phyloP scores from a whole-genome alignment of 306 rosid genomes.

The Cicer yamashitae region DNA sequence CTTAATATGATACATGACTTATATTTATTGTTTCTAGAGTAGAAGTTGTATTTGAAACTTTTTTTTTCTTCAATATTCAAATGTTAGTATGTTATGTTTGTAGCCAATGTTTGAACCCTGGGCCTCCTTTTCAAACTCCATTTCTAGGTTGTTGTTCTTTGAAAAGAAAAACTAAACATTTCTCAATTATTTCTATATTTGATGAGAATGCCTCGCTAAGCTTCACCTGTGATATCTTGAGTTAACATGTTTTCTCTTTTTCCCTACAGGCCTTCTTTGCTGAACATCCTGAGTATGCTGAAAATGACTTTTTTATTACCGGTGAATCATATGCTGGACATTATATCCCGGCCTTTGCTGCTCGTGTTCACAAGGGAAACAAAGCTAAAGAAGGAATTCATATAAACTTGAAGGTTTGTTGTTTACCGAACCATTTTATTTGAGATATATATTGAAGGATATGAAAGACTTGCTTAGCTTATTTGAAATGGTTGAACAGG shows the following conservation, averaged over 20 bases:
- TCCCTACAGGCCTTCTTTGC: constrained; percentile 74
- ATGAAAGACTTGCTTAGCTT: constrained; percentile 22
- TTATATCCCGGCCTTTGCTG: constrained; percentile 97
- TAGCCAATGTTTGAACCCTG: too few relatives aligned
- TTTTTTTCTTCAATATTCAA: neutral
- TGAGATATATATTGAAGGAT: constrained; percentile 1
- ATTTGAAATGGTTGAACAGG: constrained; percentile 64
- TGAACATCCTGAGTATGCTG: constrained; percentile 78
- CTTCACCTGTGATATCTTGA: constrained; percentile 27
- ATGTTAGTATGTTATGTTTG: too few relatives aligned
- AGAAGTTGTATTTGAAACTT: neutral
- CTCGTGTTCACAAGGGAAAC: constrained; percentile 91
- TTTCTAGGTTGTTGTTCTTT: constrained; percentile 1
- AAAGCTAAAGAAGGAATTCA: constrained; percentile 94
- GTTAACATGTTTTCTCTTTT: constrained; percentile 32
- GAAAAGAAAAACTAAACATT: constrained; percentile 1
- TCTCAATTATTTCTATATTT: neutral
- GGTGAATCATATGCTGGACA: constrained; percentile 99
- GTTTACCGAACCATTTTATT: constrained; percentile 5
- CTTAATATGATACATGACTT: constrained; percentile 20
- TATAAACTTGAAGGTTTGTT: constrained; percentile 83
- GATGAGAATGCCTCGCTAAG: neutral
- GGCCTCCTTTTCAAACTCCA: neutral
- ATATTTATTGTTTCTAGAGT: constrained; percentile 15
- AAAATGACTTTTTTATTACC: constrained; percentile 87